phyloP scores from a whole-genome alignment of 1,139 yeast genomes.

The Taphrina wiesneri region DNA sequence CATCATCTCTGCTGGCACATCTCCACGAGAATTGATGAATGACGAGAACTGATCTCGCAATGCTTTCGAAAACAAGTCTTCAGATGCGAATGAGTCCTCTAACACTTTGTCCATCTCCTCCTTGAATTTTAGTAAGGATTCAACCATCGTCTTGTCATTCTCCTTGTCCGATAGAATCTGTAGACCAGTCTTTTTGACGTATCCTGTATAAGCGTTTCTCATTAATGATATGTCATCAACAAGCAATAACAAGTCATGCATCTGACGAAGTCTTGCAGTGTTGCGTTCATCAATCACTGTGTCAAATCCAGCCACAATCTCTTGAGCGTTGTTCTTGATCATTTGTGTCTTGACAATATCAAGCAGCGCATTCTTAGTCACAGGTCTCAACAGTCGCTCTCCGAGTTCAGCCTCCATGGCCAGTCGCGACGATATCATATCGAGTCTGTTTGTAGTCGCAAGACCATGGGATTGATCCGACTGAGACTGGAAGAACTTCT shows the following conservation, averaged over 20 bases:
- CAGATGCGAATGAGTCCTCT: constrained; percentile 34
- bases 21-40: constrained; percentile 41
- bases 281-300: constrained; percentile 33
- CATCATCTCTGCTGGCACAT: constrained; percentile 43
- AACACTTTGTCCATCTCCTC: constrained; percentile 38
- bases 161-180: constrained; percentile 17
- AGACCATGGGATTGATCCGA: neutral
- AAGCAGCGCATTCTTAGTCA: constrained; percentile 32
- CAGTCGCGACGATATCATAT: neutral
- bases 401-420: neutral
- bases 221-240: constrained; percentile 24
- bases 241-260: constrained; percentile 33
- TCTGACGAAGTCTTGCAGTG: constrained; percentile 12
- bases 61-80: constrained; percentile 37
- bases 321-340: constrained; percentile 5
- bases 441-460: neutral
- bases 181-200: constrained; percentile 37
- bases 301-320: constrained; percentile 37
- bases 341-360: constrained; percentile 33
- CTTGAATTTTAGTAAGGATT: constrained; percentile 38
- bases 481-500: neutral
- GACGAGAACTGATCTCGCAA: constrained; percentile 41
- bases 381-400: constrained; percentile 22
- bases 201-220: constrained; percentile 35
- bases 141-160: constrained; percentile 36